These are phyloP conservation scores for Botryotinia globosa DNA, from an alignment of 2,329 filamentous ascomycete species.

Conservation along the genomic window DNA sequence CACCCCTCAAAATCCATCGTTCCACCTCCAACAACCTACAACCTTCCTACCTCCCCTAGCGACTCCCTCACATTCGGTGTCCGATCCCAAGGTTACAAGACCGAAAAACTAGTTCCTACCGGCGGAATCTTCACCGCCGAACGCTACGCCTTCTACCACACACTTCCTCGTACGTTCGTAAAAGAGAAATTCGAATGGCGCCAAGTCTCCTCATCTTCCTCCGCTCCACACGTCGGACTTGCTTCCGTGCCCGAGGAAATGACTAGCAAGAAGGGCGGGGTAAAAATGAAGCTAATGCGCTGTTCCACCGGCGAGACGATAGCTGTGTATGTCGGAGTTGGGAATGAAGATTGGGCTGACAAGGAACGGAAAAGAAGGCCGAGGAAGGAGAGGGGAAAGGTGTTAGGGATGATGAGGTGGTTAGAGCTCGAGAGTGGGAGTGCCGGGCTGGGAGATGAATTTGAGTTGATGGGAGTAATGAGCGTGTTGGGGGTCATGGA, in stretches of 20 bases:
- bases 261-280: constrained; percentile 25
- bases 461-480: constrained; percentile 33
- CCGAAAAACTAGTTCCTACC: constrained; percentile 26
- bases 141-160: constrained; percentile 32
- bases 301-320: constrained; percentile 30
- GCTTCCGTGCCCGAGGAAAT: constrained; percentile 14
- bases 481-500: constrained; percentile 31
- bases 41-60: constrained; percentile 12
- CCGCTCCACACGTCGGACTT: background rate
- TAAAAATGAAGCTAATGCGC: constrained; percentile 31
- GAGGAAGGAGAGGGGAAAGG: constrained; percentile 17
- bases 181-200: constrained; percentile 34
- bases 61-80: constrained; percentile 21
- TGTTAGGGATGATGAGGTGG: constrained; percentile 14
- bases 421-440: constrained; percentile 22
- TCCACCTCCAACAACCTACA: constrained; percentile 16
- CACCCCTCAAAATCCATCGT: constrained; percentile 9
- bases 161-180: constrained; percentile 23
- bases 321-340: constrained; percentile 33
- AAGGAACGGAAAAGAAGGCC: constrained; percentile 29
- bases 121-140: constrained; percentile 30
- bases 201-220: constrained; percentile 14
- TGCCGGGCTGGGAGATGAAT: constrained; percentile 30
- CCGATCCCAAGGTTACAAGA: constrained; percentile 22
- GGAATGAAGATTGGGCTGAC: constrained; percentile 20